Percentiles rank a stretch among this genome's conserved stretches.
Evolutionary conservation across 2,329 filamentous ascomycete species (phyloP).

Genomic region (Apiospora koreana): DNA sequence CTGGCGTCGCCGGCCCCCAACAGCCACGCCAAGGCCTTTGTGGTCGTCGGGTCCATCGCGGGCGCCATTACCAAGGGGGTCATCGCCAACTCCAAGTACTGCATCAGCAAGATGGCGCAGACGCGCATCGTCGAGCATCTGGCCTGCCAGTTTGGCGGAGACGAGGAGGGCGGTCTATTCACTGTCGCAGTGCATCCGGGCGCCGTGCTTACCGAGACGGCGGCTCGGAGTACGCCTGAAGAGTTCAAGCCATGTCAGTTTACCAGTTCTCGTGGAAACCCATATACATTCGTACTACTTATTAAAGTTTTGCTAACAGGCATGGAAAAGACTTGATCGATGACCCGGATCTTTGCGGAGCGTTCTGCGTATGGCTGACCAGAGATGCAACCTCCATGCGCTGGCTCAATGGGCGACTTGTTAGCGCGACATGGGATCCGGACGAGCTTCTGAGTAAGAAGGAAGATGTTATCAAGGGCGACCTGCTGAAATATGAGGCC

Average conservation of each 20-base stretch:
- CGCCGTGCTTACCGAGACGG: not conserved
- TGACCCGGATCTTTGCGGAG: not conserved
- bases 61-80: not conserved
- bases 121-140: not conserved
- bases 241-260: not conserved
- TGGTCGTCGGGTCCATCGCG: not conserved
- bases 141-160: not conserved
- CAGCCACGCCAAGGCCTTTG: not conserved
- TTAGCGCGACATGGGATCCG: not conserved
- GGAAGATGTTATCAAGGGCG: not conserved
- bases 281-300: too few relatives aligned
- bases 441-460: not conserved
- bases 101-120: slow-evolving; percentile 6
- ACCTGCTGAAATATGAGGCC: not conserved
- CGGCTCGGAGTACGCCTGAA: not conserved
- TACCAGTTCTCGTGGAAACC: too few relatives aligned
- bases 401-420: not conserved
- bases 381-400: not conserved
- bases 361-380: not conserved
- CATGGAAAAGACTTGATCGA: not conserved
- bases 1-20: not conserved
- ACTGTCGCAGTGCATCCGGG: not conserved
- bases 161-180: not conserved
- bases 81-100: slow-evolving; percentile 3
- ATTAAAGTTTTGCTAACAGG: too few relatives aligned